A percentile compares a stretch with the other conserved stretches of the same genome.
phyloP scores from a whole-genome alignment of 257 asterid genomes.

The Scutellaria galericulata region DNA sequence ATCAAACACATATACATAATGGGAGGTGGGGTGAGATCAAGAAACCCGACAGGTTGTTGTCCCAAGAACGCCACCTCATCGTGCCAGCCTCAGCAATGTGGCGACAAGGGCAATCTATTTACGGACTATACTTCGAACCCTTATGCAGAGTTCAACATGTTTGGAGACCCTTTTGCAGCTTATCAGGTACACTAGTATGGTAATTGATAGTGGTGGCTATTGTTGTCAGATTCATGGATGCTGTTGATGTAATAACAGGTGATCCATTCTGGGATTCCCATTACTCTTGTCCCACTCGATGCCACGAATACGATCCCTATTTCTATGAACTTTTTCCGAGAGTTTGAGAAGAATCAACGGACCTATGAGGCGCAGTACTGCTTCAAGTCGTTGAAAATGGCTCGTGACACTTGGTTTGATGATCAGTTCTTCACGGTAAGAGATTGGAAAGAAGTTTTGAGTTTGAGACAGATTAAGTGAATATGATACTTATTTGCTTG shows the following conservation, averaged over 20 bases:
- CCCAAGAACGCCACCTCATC: conserved; percentile 54
- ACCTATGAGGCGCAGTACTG: conserved; percentile 86
- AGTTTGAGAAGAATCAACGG: conserved; percentile 69
- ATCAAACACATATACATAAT: conserved; percentile 71
- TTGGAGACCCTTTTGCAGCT: conserved; percentile 91
- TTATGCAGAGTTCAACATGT: conserved; percentile 81
- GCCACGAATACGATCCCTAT: conserved; percentile 90
- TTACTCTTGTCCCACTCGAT: conserved; percentile 87
- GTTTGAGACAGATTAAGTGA: background rate
- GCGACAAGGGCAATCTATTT: conserved; percentile 72
- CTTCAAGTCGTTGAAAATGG: conserved; percentile 75
- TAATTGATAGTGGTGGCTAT: background rate
- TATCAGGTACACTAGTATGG: conserved; percentile 62
- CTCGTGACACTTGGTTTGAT: conserved; percentile 73
- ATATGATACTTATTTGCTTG: conserved; percentile 25
- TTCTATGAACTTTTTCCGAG: conserved; percentile 49
- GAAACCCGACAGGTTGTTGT: conserved; percentile 79
- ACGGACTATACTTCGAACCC: conserved; percentile 73
- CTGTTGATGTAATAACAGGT: conserved; percentile 46
- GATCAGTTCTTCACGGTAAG: conserved; percentile 68
- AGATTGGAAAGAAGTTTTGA: background rate
- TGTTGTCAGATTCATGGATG: background rate
- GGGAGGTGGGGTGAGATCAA: conserved; percentile 86
- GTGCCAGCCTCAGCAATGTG: conserved; percentile 71
- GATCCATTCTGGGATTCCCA: conserved; percentile 81